Evolutionary conservation across 345 rosid species (phyloP).

Genomic region (Aquilaria yunnanensis): DNA sequence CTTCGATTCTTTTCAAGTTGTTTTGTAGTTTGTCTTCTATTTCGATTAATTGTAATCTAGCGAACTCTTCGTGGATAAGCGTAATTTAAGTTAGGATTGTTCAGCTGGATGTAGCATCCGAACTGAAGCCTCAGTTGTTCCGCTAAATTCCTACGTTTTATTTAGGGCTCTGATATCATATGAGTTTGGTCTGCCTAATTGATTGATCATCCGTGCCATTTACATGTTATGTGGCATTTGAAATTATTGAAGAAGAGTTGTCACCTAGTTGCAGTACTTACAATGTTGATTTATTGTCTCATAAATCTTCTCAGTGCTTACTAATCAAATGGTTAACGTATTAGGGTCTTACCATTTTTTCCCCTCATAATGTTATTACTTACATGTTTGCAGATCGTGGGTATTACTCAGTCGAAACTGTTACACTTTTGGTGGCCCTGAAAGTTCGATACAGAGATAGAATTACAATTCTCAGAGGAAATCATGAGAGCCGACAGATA

Average conservation of each 20-base stretch:
- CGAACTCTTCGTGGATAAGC: too few species aligned
- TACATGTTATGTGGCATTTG: background rate
- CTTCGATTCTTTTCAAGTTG: background rate
- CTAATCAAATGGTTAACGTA: too few species aligned
- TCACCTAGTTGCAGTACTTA: too few species aligned
- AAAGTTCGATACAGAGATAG: slow-evolving; percentile 97
- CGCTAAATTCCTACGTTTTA: too few species aligned
- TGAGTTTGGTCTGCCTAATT: too few species aligned
- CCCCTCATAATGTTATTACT: slow-evolving; percentile 5
- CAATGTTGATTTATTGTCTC: too few species aligned
- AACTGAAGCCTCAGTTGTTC: too few species aligned
- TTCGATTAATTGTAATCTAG: slow-evolving; percentile 3
- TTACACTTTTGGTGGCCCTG: slow-evolving; percentile 88
- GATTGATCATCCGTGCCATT: too few species aligned
- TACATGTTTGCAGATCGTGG: slow-evolving; percentile 82
- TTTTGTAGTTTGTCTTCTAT: background rate
- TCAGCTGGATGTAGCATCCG: too few species aligned
- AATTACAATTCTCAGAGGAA: slow-evolving; percentile 91
- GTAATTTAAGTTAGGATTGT: too few species aligned
- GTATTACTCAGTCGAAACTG: slow-evolving; percentile 97
- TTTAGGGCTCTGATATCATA: too few species aligned
- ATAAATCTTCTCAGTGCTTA: too few species aligned
- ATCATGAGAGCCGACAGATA: slow-evolving; percentile 98
- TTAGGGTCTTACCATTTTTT: background rate
- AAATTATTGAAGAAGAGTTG: background rate